These are phyloP conservation scores for Alisma plantagoaquatica DNA, from an alignment of 106 monocot genomes.

Conservation along the genomic window DNA sequence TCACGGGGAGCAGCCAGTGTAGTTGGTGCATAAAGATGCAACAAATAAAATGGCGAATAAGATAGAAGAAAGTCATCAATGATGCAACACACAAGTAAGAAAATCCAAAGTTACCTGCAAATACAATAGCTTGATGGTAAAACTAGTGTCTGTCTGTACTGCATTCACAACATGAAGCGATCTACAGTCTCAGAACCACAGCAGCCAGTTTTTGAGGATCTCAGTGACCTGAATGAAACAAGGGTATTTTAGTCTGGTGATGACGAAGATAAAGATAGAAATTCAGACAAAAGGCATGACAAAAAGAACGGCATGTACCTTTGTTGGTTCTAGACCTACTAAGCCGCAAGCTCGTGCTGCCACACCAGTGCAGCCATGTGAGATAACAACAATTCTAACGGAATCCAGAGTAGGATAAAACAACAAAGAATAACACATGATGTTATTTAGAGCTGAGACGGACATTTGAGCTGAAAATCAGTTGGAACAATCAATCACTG, in stretches of 20 bases:
- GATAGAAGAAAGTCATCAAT: neutral
- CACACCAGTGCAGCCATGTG: slow-evolving; percentile 78
- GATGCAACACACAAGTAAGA: neutral
- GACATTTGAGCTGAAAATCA: neutral
- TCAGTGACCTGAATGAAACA: slow-evolving; percentile 42
- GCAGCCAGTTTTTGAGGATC: slow-evolving; percentile 49
- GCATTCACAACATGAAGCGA: slow-evolving; percentile 48
- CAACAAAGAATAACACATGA: neutral
- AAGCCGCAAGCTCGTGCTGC: slow-evolving; percentile 78
- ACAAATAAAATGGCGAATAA: neutral
- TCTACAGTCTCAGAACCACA: slow-evolving; percentile 59
- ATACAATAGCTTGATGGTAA: slow-evolving; percentile 64
- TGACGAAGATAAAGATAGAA: no score
- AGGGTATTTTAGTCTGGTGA: neutral
- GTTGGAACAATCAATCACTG: neutral
- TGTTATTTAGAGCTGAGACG: neutral
- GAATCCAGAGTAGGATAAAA: slow-evolving; percentile 81
- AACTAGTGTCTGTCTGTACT: slow-evolving; percentile 37
- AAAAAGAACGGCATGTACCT: slow-evolving; percentile 14
- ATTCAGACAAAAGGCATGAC: neutral
- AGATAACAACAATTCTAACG: slow-evolving; percentile 64
- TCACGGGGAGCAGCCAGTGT: slow-evolving; percentile 70
- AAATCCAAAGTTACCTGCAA: slow-evolving; percentile 40
- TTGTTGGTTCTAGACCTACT: slow-evolving; percentile 50
- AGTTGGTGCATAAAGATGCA: slow-evolving; percentile 57